These are phyloP conservation scores for Hermanozyma aechmeae DNA, from an alignment of 805 yeast species.

Conservation along the genomic window DNA sequence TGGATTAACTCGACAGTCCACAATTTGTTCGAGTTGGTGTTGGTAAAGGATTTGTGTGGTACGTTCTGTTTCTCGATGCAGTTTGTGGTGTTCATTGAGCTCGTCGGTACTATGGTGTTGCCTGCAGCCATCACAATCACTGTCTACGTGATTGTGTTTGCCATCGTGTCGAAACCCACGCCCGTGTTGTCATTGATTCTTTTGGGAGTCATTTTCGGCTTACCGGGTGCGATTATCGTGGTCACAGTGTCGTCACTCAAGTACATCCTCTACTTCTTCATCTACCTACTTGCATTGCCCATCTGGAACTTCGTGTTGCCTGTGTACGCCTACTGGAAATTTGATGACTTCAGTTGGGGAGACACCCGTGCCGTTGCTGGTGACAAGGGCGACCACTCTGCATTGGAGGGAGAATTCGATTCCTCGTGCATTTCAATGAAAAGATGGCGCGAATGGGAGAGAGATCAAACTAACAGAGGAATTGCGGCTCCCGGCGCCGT, in stretches of 20 bases:
- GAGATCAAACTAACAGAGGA: conserved; percentile 33
- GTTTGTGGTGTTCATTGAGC: conserved; percentile 74
- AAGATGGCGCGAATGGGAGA: conserved; percentile 90
- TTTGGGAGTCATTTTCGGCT: conserved; percentile 70
- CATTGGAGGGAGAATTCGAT: conserved; percentile 75
- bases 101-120: conserved; percentile 78
- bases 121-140: conserved; percentile 87
- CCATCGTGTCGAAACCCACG: conserved; percentile 65
- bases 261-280: conserved; percentile 69
- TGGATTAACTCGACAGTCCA: conserved; percentile 96
- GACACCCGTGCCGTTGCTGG: conserved; percentile 78
- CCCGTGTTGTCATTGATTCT: conserved; percentile 70
- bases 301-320: conserved; percentile 90
- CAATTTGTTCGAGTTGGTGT: conserved; percentile 77
- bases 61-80: conserved; percentile 94
- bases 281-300: conserved; percentile 78
- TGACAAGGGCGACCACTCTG: conserved; percentile 59
- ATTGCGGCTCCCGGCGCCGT: conserved; percentile 31
- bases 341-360: conserved; percentile 96
- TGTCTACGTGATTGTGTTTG: conserved; percentile 61
- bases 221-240: conserved; percentile 76
- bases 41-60: conserved; percentile 85
- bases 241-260: conserved; percentile 68
- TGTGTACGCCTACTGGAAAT: conserved; percentile 83
- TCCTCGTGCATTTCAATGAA: conserved; percentile 85